Percentiles rank a stretch among this genome's conserved stretches.
Evolutionary conservation across 768 basidiomycete species (phyloP).

Genomic region (Agrocybe chaxingu): DNA sequence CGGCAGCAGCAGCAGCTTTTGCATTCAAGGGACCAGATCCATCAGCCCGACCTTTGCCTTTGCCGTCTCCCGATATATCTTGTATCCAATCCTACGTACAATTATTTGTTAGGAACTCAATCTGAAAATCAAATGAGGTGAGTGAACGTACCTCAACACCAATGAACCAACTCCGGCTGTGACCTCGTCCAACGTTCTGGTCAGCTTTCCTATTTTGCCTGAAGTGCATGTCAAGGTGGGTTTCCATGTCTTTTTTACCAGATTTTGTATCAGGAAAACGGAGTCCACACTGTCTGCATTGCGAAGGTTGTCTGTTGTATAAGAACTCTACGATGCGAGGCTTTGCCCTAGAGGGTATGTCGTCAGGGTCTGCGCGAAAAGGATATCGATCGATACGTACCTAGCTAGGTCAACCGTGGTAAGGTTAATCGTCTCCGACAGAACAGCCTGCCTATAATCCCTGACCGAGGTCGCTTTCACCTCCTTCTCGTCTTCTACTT

Average conservation of each 20-base stretch:
- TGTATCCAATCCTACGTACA: conserved; percentile 80
- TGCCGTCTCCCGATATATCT: conserved; percentile 54
- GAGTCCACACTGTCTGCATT: conserved; percentile 93
- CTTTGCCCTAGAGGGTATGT: conserved; percentile 41
- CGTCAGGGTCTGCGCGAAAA: conserved; percentile 3
- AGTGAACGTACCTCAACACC: conserved; percentile 64
- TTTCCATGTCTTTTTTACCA: conserved; percentile 77
- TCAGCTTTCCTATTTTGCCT: conserved; percentile 83
- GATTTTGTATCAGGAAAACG: conserved; percentile 72
- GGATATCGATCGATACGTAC: conserved; percentile 37
- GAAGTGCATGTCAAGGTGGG: conserved; percentile 97
- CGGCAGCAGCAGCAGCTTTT: conserved; percentile 59
- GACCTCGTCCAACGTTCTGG: conserved; percentile 77
- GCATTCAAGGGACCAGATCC: conserved; percentile 46
- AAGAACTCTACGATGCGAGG: conserved; percentile 63
- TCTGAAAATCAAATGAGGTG: neutral
- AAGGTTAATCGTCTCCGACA: conserved; percentile 59
- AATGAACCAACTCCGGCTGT: conserved; percentile 89
- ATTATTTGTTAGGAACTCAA: conserved; percentile 10
- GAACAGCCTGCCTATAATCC: conserved; percentile 57
- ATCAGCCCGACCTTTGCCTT: conserved; percentile 68
- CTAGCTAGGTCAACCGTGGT: conserved; percentile 67
- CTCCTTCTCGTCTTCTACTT: conserved; percentile 16
- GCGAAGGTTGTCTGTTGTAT: conserved; percentile 70
- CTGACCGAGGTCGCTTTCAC: conserved; percentile 36